A percentile compares a stretch with the other conserved stretches of the same genome.
These are phyloP conservation scores for Globisporangium abappressorium DNA, from an alignment of 352 stramenopile species.

Conservation along the genomic window DNA sequence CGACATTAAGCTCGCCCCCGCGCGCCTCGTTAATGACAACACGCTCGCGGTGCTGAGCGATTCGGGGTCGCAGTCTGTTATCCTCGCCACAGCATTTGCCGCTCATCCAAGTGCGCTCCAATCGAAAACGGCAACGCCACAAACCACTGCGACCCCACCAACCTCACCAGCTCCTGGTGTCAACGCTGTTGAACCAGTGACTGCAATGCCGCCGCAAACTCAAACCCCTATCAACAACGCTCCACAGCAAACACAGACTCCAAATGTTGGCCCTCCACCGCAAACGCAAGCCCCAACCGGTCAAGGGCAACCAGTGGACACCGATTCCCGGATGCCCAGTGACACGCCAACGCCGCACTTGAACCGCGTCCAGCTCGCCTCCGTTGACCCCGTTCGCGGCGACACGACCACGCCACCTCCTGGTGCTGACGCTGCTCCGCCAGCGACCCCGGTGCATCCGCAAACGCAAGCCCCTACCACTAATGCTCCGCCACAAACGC, in stretches of 20 bases:
- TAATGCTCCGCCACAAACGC: no score
- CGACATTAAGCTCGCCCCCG: not conserved
- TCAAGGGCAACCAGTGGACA: no score
- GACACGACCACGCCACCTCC: no score
- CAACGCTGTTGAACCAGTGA: not conserved
- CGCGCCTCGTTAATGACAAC: not conserved
- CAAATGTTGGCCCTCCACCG: not conserved
- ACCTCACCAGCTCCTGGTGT: not conserved
- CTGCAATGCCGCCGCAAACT: not conserved
- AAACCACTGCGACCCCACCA: not conserved
- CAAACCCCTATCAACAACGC: not conserved
- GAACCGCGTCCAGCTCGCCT: no score
- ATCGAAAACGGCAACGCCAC: not conserved
- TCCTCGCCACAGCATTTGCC: slow-evolving; percentile 12
- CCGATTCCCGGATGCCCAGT: no score
- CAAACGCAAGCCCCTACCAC: no score
- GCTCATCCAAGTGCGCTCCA: not conserved
- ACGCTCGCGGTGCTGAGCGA: not conserved
- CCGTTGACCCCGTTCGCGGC: no score
- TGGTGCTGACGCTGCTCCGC: not conserved
- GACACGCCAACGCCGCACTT: no score
- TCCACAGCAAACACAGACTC: not conserved
- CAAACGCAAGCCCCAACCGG: not conserved
- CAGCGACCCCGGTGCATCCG: no score
- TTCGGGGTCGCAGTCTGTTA: slow-evolving; percentile 4